Evolutionary conservation across 306 rosid genomes (phyloP).

Genomic region (Nissolia schottii): DNA sequence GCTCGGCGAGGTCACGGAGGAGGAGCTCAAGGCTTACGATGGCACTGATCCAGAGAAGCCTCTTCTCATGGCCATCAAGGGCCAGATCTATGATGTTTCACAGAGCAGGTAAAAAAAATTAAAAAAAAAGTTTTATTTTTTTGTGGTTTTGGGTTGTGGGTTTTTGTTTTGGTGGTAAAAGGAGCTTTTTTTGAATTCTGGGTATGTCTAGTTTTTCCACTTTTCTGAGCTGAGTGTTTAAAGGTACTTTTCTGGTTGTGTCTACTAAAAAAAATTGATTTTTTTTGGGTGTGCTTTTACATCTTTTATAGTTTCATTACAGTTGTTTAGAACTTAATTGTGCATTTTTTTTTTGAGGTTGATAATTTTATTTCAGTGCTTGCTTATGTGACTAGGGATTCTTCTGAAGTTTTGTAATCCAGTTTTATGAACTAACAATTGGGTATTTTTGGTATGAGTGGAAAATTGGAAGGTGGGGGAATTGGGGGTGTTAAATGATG

Average conservation of each 20-base stretch:
- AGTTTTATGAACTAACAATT: background rate
- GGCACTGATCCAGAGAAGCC: constrained; percentile 74
- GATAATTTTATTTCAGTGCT: background rate
- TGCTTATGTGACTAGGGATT: background rate
- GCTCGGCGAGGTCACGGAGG: constrained; percentile 77
- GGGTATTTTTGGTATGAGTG: background rate
- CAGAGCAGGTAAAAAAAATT: constrained; percentile 97
- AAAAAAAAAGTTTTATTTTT: too few relatives aligned
- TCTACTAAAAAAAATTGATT: too few relatives aligned
- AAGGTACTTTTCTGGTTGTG: background rate
- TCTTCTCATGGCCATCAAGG: constrained; percentile 92
- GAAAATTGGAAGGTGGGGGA: background rate
- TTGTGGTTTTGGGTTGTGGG: constrained; percentile 14
- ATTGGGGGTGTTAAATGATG: background rate
- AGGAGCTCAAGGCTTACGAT: constrained; percentile 66
- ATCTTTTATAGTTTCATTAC: background rate
- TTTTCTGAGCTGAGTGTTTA: background rate
- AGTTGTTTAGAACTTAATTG: background rate
- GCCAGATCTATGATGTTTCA: constrained; percentile 97
- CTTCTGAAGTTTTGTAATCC: background rate
- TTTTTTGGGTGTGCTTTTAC: background rate
- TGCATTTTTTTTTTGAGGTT: background rate
- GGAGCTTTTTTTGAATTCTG: background rate
- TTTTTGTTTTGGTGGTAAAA: background rate
- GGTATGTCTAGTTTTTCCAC: background rate